Conservation (phyloP, 495 filamentous ascomycete species). For the Podospora fimiseda region DNA sequence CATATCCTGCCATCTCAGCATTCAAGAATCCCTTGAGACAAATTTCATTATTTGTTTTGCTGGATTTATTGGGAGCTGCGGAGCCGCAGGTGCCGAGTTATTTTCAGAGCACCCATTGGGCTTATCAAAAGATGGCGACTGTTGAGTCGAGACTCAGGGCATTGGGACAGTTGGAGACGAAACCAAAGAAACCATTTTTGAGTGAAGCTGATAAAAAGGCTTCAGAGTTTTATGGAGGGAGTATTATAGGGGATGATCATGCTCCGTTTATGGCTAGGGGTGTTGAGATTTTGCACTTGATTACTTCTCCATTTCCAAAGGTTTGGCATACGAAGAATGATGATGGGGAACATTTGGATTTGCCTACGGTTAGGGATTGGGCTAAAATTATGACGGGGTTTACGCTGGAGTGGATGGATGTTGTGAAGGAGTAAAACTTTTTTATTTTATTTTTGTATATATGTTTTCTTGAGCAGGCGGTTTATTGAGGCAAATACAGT, state of each 20-base stretch:
- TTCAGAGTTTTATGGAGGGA: slow-evolving; percentile 32
- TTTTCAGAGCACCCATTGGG: slow-evolving; percentile 84
- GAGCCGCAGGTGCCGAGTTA: slow-evolving; percentile 68
- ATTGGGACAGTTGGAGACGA: slow-evolving; percentile 32
- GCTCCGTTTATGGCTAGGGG: slow-evolving; percentile 75
- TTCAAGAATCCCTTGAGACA: slow-evolving; percentile 64
- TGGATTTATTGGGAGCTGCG: slow-evolving; percentile 73
- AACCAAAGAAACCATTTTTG: slow-evolving; percentile 34
- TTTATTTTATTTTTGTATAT: neutral
- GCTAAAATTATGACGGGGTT: slow-evolving; percentile 70
- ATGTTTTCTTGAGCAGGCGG: too few relatives aligned
- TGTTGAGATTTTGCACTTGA: slow-evolving; percentile 76
- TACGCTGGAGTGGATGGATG: slow-evolving; percentile 76
- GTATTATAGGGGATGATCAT: slow-evolving; percentile 68
- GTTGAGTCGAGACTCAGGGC: slow-evolving; percentile 65
- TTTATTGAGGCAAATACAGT: too few relatives aligned
- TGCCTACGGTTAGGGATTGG: slow-evolving; percentile 77
- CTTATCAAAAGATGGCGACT: slow-evolving; percentile 63
- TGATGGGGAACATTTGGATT: slow-evolving; percentile 75
- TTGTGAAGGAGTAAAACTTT: slow-evolving; percentile 20
- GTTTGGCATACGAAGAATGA: slow-evolving; percentile 81
- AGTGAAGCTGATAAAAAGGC: slow-evolving; percentile 48
- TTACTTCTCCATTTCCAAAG: slow-evolving; percentile 67
- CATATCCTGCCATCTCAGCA: slow-evolving; percentile 61
- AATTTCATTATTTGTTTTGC: slow-evolving; percentile 77